Base-by-base conservation (phyloP, 371 early-diverging fungal species). In the Paramicrosporidium saccamoebae region DNA sequence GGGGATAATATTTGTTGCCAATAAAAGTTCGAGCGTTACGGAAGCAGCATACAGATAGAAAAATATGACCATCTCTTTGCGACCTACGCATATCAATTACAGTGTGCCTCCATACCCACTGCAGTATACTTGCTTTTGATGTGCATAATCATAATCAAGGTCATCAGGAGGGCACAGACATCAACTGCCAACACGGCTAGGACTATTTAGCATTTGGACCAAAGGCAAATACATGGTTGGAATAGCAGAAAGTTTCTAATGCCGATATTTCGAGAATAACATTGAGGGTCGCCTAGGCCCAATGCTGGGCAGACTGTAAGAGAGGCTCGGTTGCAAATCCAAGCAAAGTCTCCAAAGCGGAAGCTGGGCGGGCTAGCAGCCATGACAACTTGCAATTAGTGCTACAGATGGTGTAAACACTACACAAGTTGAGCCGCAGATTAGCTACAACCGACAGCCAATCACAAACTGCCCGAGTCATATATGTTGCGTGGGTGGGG, bases 31-130 rank as follows among this genome's bases (percentile, higher is more conserved):
- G 25, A 82, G 45, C 22, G 79, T 44, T 8, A 57, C 61, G 29
- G 64, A 55, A 17, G 67, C 31, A 43, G 71, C 64, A 45, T 84
- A 90, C 32, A 81, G 44, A 39, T 86, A 90, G 40, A 86, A 86
- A 53, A 86, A 79, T 61, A 79, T 59, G 27, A 78, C 68, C 35
- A 86, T 81, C 48, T 86, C 92, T 52, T 79, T 79, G 21, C 92
- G 69, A 22, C 75, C 74, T 68, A 41, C 14, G 19, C 5, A 12
- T 30, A 11, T 21, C 16, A 6, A 19, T 22, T 12, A 3, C 10
- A 7, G 2, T 16, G 9, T 10, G n/a, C 16, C 10, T 17, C 41
- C 56, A 41, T 49, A 64, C 86, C 88, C 20, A 90, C 79, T 12
- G 92, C 92, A 5, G 86, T 90, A 46, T 79, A 84, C 52, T 90